Evolutionary conservation across 129 eudicot species (phyloP).

Genomic region (Arctium minus): DNA sequence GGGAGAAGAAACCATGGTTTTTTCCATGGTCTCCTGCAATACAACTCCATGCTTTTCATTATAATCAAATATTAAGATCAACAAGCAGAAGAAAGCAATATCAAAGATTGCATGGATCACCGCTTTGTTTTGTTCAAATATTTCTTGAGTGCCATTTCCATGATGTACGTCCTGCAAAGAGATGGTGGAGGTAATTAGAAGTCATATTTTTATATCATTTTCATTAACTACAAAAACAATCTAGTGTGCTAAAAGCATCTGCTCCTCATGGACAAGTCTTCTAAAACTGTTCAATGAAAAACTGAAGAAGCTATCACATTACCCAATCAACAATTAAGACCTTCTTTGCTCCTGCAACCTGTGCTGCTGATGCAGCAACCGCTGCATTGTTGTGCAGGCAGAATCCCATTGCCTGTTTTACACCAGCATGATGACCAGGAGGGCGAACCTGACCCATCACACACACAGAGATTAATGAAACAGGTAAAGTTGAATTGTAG

Average conservation of each 20-base stretch:
- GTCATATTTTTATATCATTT: background rate
- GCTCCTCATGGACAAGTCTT: constrained; percentile 1
- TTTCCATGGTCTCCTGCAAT: background rate
- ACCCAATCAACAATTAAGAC: constrained; percentile 97
- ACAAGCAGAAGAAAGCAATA: background rate
- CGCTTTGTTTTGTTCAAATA: constrained; percentile 73
- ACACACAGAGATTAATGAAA: constrained; percentile 7
- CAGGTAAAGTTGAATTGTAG: background rate
- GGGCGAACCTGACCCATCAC: constrained; percentile 80
- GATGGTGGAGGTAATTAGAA: background rate
- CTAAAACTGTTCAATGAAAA: background rate
- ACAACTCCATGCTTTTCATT: background rate
- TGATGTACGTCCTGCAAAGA: constrained; percentile 89
- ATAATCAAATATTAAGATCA: background rate
- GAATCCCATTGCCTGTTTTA: constrained; percentile 90
- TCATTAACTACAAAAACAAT: background rate
- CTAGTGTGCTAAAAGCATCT: background rate
- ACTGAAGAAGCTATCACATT: constrained; percentile 7
- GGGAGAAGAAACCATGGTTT: background rate
- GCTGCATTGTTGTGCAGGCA: constrained; percentile 99
- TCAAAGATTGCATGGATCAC: constrained; percentile 38
- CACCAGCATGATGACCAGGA: constrained; percentile 99
- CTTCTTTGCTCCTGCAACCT: constrained; percentile 87
- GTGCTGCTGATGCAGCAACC: constrained; percentile 90
- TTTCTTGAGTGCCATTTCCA: constrained; percentile 99